Evolutionary conservation across 1,139 yeast genomes (phyloP), one percentile per base, ranked within the genome.

Genomic region (Meyerozyma elateridarum): DNA sequence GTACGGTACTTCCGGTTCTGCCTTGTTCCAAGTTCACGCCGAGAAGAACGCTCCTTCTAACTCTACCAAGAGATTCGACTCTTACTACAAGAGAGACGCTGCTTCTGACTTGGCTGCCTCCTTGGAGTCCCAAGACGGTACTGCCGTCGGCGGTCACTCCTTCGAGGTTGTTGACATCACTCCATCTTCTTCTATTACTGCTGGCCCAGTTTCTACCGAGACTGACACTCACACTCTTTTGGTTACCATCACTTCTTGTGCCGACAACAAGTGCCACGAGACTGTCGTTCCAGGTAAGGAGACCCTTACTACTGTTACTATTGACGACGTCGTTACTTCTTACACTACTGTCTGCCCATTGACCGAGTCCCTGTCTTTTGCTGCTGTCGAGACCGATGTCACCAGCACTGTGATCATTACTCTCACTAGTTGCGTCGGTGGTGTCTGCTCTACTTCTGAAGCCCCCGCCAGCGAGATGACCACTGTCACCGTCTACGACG

Each of bases 21-120:
- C 59, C 28, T 48, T 59, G 28, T 62, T 37, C 60, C 56, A 54
- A 39, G 61, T 63, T 36, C 59, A 54, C 40, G 48, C 42, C 25
- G 49, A 51, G 32, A 38, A 49, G 38, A 34, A 49, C 21, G 64
- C 69, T 35, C 50, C 54, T 33, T 40, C 60, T 30, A 66, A 66
- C 61, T 63, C 70, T 31, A 61, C 71, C 39, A 24, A 24, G 27
- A 24, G 27, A 28, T 20, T 35, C 20, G 33, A 25, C 27, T 11
- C 30, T n/a, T 22, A 25, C 22, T 36, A 31, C 37, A 52, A 53
- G 49, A 58, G 64, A 52, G 64, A 57, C 35, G 63, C 41, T 20
- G 46, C 42, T 16, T 52, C 55, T 32, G 65, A 59, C 46, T 61
- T 66, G 37, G 46, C 57, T 29, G 57, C 43, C 30, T 33, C 45